phyloP scores from a whole-genome alignment of 23 red algal genomes.

The Gracilariopsis chorda region DNA sequence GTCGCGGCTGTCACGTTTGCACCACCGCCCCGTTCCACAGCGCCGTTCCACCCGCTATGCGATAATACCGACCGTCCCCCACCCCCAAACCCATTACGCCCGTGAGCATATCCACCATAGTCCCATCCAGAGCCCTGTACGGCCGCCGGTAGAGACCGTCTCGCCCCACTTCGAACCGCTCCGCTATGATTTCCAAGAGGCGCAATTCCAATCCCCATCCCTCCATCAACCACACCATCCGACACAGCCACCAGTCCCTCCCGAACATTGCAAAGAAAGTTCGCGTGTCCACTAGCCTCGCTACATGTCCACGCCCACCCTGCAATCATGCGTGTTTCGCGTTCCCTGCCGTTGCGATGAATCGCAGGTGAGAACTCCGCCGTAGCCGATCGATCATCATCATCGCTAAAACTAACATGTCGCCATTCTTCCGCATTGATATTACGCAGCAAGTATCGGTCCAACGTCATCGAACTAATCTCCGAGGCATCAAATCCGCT shows the following conservation, averaged over 20 bases:
- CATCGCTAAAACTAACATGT: slow-evolving; percentile 67
- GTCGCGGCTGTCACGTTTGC: no score
- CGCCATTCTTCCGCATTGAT: slow-evolving; percentile 74
- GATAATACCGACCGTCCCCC: not conserved
- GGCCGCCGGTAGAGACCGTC: no score
- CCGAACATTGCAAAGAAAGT: not conserved
- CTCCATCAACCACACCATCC: not conserved
- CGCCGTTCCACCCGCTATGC: not conserved
- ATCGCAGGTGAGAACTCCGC: slow-evolving; percentile 41
- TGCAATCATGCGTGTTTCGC: slow-evolving; percentile 54
- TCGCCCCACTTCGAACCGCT: not conserved
- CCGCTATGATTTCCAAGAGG: not conserved
- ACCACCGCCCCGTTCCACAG: not conserved
- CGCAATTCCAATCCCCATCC: not conserved
- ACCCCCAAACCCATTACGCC: no score
- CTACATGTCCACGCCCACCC: slow-evolving; percentile 63
- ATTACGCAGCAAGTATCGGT: slow-evolving; percentile 65
- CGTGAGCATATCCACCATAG: no score
- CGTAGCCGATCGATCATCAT: slow-evolving; percentile 50
- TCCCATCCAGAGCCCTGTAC: no score
- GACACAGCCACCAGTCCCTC: not conserved
- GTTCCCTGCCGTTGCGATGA: slow-evolving; percentile 35
- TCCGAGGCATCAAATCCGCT: slow-evolving; percentile 11
- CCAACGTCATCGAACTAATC: slow-evolving; percentile 49
- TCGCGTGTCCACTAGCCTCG: slow-evolving; percentile 53